Conservation (phyloP, 441 rosid genomes). For the Theobroma grandiflorum region DNA sequence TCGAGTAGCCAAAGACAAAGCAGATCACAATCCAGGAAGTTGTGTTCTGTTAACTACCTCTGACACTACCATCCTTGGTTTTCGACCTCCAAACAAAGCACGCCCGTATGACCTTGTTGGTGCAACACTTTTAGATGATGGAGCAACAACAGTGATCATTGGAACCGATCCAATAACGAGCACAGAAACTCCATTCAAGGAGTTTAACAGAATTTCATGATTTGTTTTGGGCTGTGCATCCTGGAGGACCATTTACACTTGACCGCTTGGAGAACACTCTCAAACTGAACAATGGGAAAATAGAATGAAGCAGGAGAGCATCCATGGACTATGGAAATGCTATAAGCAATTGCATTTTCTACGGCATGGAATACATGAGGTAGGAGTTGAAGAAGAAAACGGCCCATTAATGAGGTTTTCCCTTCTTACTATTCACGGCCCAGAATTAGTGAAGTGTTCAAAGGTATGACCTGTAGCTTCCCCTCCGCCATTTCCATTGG, state of each 20-base stretch:
- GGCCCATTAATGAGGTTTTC: too few relatives aligned
- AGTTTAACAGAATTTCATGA: slow-evolving; percentile 72
- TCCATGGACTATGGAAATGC: too few relatives aligned
- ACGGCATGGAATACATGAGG: too few relatives aligned
- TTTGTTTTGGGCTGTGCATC: slow-evolving; percentile 93
- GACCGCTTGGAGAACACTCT: slow-evolving; percentile 68
- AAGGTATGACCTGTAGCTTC: background rate
- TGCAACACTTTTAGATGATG: slow-evolving; percentile 93
- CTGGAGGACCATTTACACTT: slow-evolving; percentile 91
- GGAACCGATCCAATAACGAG: slow-evolving; percentile 68
- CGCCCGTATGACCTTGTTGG: slow-evolving; percentile 91
- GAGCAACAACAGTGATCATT: slow-evolving; percentile 81
- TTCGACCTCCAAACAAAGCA: slow-evolving; percentile 81
- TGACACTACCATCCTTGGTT: slow-evolving; percentile 87
- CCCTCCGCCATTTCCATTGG: background rate
- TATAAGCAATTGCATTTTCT: too few relatives aligned
- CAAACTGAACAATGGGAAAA: slow-evolving; percentile 54
- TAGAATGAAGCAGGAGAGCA: slow-evolving; percentile 44
- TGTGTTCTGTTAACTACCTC: slow-evolving; percentile 80
- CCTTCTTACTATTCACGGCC: background rate
- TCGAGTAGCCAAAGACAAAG: slow-evolving; percentile 91
- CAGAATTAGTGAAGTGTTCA: background rate
- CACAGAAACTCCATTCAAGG: slow-evolving; percentile 80
- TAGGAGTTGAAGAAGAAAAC: too few relatives aligned
- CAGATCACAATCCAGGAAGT: slow-evolving; percentile 89